Evolutionary conservation across 768 basidiomycete genomes (phyloP).

Genomic region (Trametes gibbosa): DNA sequence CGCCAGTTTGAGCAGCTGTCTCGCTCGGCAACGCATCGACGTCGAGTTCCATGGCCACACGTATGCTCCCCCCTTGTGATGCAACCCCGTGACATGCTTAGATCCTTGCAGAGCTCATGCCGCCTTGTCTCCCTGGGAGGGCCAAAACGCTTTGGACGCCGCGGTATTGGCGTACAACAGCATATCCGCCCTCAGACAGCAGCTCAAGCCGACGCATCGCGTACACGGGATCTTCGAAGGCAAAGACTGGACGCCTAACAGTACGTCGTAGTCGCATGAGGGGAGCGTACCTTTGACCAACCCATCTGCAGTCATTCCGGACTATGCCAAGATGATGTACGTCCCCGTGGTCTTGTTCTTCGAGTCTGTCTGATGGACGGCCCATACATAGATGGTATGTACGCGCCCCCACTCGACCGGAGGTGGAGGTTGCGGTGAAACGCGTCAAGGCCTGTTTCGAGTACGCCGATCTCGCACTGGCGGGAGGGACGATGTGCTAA

Average conservation of each 20-base stretch:
- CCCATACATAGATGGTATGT: constrained; percentile 57
- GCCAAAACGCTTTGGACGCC: constrained; percentile 79
- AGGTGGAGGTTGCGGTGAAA: constrained; percentile 53
- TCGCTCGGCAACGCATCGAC: constrained; percentile 57
- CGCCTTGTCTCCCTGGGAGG: constrained; percentile 81
- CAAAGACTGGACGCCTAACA: constrained; percentile 70
- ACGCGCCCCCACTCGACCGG: constrained; percentile 65
- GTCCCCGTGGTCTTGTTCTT: constrained; percentile 18
- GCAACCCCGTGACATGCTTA: background rate
- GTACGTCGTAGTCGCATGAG: constrained; percentile 38
- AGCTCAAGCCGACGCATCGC: constrained; percentile 71
- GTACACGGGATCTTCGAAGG: constrained; percentile 81
- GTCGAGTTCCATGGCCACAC: constrained; percentile 75
- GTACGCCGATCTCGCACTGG: constrained; percentile 36
- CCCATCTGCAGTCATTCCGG: constrained; percentile 65
- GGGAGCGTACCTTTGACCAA: background rate
- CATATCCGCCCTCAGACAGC: constrained; percentile 78
- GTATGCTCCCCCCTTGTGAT: constrained; percentile 37
- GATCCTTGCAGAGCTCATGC: constrained; percentile 61
- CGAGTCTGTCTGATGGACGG: background rate
- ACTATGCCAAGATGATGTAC: constrained; percentile 71
- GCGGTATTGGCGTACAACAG: constrained; percentile 83
- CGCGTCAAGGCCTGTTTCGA: constrained; percentile 72
- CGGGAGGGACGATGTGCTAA: background rate
- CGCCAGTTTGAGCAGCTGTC: constrained; percentile 59